A percentile compares a stretch with the other conserved stretches of the same genome.
Evolutionary conservation across 768 basidiomycete species (phyloP).

Genomic region (Suillus cothurnatus): DNA sequence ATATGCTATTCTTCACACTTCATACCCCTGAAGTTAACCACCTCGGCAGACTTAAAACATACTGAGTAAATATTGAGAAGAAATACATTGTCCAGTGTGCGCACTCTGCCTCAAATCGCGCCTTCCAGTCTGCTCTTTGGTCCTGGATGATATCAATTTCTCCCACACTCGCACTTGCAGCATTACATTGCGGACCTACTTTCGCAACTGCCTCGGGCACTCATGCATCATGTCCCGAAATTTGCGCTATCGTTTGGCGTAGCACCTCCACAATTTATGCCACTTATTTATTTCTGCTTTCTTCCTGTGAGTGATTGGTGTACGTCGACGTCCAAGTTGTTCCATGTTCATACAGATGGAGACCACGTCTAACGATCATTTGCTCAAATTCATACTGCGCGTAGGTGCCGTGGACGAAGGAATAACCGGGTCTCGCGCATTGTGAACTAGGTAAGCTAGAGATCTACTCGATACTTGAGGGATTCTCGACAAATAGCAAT

Average conservation of each 20-base stretch:
- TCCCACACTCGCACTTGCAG: conserved; percentile 17
- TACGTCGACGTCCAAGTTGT: conserved; percentile 47
- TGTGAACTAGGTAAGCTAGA: too few species aligned
- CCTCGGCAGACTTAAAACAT: background rate
- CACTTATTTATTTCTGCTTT: background rate
- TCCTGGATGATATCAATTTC: conserved; percentile 26
- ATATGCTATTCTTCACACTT: conserved; percentile 4
- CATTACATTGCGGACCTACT: conserved; percentile 33
- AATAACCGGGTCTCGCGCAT: conserved; percentile 92
- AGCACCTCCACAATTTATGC: conserved; percentile 40
- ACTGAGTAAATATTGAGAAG: background rate
- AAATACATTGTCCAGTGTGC: too few species aligned
- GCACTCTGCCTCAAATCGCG: conserved; percentile 6
- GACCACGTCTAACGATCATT: conserved; percentile 94
- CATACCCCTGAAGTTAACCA: conserved; percentile 2
- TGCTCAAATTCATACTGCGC: conserved; percentile 97
- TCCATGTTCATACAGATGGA: conserved; percentile 99
- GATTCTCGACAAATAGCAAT: conserved; percentile 94
- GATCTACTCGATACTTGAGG: conserved; percentile 87
- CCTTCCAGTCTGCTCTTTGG: conserved; percentile 15
- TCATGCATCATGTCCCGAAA: conserved; percentile 18
- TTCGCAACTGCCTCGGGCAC: conserved; percentile 36
- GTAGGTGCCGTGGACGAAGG: conserved; percentile 84
- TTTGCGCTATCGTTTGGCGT: background rate
- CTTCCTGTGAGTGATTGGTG: background rate